phyloP scores from a whole-genome alignment of 1,139 yeast species.

The Zhuliangozyma blackwelliae region DNA sequence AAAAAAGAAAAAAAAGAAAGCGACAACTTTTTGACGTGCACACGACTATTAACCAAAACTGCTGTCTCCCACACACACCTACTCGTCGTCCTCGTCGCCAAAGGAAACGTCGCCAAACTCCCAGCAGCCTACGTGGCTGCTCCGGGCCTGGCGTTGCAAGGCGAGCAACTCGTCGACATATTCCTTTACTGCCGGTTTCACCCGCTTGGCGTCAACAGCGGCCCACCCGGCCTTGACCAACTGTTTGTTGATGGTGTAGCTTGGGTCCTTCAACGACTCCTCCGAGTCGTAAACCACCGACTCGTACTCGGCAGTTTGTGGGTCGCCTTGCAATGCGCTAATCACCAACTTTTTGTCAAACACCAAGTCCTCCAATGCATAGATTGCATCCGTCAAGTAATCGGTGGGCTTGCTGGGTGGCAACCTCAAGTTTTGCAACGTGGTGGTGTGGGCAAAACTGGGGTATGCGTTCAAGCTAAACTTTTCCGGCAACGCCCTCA shows the following conservation, averaged over 20 bases:
- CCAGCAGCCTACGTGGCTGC: conserved; percentile 67
- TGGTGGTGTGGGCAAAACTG: conserved; percentile 56
- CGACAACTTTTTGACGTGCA: too few relatives aligned
- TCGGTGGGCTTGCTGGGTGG: conserved; percentile 61
- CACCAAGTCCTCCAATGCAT: conserved; percentile 51
- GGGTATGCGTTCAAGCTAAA: conserved; percentile 41
- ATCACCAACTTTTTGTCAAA: conserved; percentile 58
- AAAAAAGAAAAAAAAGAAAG: too few relatives aligned
- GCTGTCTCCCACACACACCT: neutral
- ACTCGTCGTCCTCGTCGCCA: conserved; percentile 43
- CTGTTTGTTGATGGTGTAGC: conserved; percentile 60
- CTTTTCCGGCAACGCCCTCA: conserved; percentile 54
- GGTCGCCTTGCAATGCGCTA: conserved; percentile 41
- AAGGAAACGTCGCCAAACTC: conserved; percentile 73
- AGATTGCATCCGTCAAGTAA: conserved; percentile 57
- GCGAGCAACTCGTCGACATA: conserved; percentile 37
- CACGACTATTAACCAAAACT: too few relatives aligned
- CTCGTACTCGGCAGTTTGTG: conserved; percentile 35
- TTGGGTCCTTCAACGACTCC: conserved; percentile 50
- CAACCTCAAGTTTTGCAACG: conserved; percentile 51
- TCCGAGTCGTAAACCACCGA: conserved; percentile 62
- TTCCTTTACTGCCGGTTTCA: conserved; percentile 31
- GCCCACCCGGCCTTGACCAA: conserved; percentile 66
- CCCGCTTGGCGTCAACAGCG: conserved; percentile 43
- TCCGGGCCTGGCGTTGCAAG: conserved; percentile 48